These are phyloP conservation scores for Eucalyptus pauciflora DNA, from an alignment of 345 rosid species.

Conservation along the genomic window DNA sequence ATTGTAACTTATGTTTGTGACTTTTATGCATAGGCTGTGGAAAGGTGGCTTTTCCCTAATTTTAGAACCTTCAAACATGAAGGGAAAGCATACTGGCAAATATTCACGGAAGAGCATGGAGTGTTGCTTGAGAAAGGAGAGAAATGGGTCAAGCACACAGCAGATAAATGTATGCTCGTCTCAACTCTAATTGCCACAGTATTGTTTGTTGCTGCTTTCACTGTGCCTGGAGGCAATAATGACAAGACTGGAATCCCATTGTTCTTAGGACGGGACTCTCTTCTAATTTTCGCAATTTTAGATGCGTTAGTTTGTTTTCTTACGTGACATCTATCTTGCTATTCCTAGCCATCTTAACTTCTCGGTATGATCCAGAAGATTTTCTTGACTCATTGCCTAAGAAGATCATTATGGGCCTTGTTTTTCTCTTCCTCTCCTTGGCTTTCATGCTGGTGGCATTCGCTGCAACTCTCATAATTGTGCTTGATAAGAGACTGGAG, in stretches of 20 bases:
- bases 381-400: background rate
- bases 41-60: no score
- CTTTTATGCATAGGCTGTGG: no score
- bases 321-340: no score
- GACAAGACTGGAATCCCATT: background rate
- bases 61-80: no score
- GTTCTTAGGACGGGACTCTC: background rate
- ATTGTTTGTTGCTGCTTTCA: slow-evolving; percentile 15
- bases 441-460: background rate
- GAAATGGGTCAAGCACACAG: background rate
- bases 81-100: no score
- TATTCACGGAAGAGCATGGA: no score
- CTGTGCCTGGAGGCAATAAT: slow-evolving; percentile 11
- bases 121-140: background rate
- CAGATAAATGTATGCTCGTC: slow-evolving; percentile 8
- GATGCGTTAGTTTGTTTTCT: no score
- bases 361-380: background rate
- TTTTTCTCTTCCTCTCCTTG: background rate
- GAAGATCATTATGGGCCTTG: background rate
- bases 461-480: background rate
- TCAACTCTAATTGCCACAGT: slow-evolving; percentile 14
- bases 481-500: background rate
- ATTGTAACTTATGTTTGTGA: no score
- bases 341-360: background rate
- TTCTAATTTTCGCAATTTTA: slow-evolving; percentile 4